Base-by-base conservation (phyloP, 164 flowering plant genomes). In the Nymphaea colorata region DNA sequence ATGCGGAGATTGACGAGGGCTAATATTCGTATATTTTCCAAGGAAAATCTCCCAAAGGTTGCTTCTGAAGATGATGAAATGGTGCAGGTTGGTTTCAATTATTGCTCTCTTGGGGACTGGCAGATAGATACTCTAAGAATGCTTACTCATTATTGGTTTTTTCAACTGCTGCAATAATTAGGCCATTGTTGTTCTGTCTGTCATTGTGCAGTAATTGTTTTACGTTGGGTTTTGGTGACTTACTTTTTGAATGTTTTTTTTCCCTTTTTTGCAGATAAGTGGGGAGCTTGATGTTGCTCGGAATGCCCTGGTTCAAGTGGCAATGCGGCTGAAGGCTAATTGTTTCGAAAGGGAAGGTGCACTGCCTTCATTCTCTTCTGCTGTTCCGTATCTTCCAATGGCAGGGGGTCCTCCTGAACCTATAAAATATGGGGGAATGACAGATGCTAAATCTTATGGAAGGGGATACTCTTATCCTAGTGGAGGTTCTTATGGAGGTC, bases 11-110 rank as follows among this genome's bases (percentile, higher is more conserved):
- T 79, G 25, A 91, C 98, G 11, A 92, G 80, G 76, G 99, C 99
- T 61, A 92, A 83, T 73, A 95, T 95, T 42, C 97, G 97, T 70
- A 86, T 95, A 67, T 85, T 87, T 57, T 79, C 97, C 0, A 89
- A 90, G 78, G 99, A 95, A 64, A 84, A 78, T 64, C 88, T 90
- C 70, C 98, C 98, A 4, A 92, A 90, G 72, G 79, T 92, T 79
- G 99, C 98, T 59, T 72, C 88, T 67, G 86, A 84, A 41, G 98
- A 90, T 79, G 99, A 95, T 70, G 97, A 95, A 80, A 82, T 95
- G 94, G 99, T 95, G 69, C 97, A 87, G 98, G 99, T 94, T 77
- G 72, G 43, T 43, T 6, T n/a, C 41, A 43, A 6, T 61, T 61
- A 6, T 17, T 10, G 3, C 16, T 12, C 42, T 61, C 14, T 8